Evolutionary conservation across 169 alveolate genomes (phyloP), one percentile per base, ranked within the genome.

Genomic region (Eimeria maxima): DNA sequence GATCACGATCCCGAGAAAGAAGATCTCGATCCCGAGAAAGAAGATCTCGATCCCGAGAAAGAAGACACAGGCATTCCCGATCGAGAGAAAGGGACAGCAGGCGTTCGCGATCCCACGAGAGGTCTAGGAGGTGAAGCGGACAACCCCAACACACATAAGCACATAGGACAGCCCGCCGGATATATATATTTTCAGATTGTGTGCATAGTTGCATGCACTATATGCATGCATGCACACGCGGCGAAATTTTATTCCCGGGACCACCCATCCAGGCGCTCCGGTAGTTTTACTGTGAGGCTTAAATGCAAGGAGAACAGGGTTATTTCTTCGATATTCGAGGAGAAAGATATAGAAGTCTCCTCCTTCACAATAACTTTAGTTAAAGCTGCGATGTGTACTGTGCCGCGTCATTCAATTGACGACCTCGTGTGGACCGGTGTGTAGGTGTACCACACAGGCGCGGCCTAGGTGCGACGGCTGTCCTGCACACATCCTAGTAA

Each of bases 31-130:
- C 84, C 84, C 22, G 84, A 20, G 84, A 74, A 6, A 29, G 84
- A 24, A 4, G 90, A 47, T 60, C 69, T 24, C 69, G 69, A 18
- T 60, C 69, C 69, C 69, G 69, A 60, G 69, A 60, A 60, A 1
- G 69, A 47, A 78, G 88, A 44, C 63, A 78, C 38, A 6, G 88
- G 60, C 88, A 44, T 3, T 78, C 88, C 50, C 38, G 88, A 27
- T 29, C 50, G 14, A 80, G 90, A 47, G 90, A 80, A 80, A 80
- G 90, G 29, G 90, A 80, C n/a, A 38, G 84, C 60, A 80, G 90
- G 42, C 67, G 90, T 20, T 80, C 90, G 69, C 90, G 90, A 3
- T 80, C 90, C 29, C 90, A 80, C 90, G 90, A 80, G 57, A 27
- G 90, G 65, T 11, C 69, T 4, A 44, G 90, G 44, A 13, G 90